Base-by-base conservation (phyloP, 2,329 filamentous ascomycete species). In the Clarireedia paspali region DNA sequence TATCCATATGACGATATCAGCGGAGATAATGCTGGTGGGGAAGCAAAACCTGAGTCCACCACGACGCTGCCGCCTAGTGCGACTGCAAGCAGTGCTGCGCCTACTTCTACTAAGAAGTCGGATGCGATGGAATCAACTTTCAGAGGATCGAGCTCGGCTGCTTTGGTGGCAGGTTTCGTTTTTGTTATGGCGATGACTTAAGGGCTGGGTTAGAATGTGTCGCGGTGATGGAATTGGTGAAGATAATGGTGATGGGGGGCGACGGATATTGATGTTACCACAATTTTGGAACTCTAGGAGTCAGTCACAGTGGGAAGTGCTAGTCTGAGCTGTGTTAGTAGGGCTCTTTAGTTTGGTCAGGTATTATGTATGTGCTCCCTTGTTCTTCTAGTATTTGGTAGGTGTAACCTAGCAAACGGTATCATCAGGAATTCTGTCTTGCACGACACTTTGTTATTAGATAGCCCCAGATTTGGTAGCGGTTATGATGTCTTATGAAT, bases 1-100 rank as follows among this genome's bases (percentile, higher is more conserved):
- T 64, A 62, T 45, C 61, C 58, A n/a, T 63, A 62, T 53, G 60
- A 63, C 45, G 34, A 44, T 49, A 40, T 34, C 5, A 57, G 46
- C 26, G 42, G 50, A 2, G 59, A 56, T 23, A 58, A 62, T 45
- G 53, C 56, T 20, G 58, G 56, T 23, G 59, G 57, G 12, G 24
- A 42, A 36, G 56, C 53, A 2, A 47, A 23, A 9, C 38, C 39
- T 6, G 47, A 15, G 14, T 36, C 44, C 2, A 39, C 24, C 4
- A 48, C 53, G 12, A 27, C 9, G 20, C 14, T 44, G 5, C 27
- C 53, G 34, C 20, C n/a, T 30, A n/a, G 40, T 24, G 17, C 47
- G 23, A 46, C 27, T 23, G 24, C 48, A 5, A 2, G 17, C 15
- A 14, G 20, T 15, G 17, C 45, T 24, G 36, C 50, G 17, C 17